phyloP scores from a whole-genome alignment of 192 early-diverging fungal genomes.

The Backusella macrospora region DNA sequence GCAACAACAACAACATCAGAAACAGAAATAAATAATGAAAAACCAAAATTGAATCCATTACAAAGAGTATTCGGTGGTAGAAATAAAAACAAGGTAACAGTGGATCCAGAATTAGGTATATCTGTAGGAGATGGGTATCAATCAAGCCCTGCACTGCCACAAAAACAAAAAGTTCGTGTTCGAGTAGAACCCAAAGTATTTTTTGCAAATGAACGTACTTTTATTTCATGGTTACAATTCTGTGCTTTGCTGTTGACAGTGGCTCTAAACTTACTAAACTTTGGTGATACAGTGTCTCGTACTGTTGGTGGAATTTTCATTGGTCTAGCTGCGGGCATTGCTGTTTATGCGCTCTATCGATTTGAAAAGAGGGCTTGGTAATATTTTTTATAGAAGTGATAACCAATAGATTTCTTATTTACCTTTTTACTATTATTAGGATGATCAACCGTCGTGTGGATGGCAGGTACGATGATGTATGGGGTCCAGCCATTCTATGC shows the following conservation, averaged over 20 bases:
- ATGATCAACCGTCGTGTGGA: slow-evolving; percentile 39
- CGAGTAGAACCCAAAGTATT: slow-evolving; percentile 69
- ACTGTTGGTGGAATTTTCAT: slow-evolving; percentile 36
- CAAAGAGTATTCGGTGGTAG: slow-evolving; percentile 7
- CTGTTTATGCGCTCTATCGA: slow-evolving; percentile 38
- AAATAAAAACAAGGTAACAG: background rate
- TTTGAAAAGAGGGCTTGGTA: slow-evolving; percentile 42
- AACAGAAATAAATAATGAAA: background rate
- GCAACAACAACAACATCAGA: background rate
- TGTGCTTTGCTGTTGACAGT: slow-evolving; percentile 65
- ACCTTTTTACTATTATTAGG: slow-evolving; percentile 15
- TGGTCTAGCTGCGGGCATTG: slow-evolving; percentile 30
- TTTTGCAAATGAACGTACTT: slow-evolving; percentile 91
- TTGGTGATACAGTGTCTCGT: slow-evolving; percentile 46
- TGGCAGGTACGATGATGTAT: slow-evolving; percentile 63
- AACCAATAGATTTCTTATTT: background rate
- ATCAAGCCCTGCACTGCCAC: background rate
- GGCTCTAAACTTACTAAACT: slow-evolving; percentile 69
- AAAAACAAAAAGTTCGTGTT: slow-evolving; percentile 36
- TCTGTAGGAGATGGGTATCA: slow-evolving; percentile 16
- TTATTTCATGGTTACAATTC: slow-evolving; percentile 80
- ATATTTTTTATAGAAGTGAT: background rate
- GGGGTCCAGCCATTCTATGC: slow-evolving; percentile 40
- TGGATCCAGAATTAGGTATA: background rate
- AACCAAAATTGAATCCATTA: background rate